Evolutionary conservation across 2,329 filamentous ascomycete species (phyloP).

Genomic region (Penicillium hordei): DNA sequence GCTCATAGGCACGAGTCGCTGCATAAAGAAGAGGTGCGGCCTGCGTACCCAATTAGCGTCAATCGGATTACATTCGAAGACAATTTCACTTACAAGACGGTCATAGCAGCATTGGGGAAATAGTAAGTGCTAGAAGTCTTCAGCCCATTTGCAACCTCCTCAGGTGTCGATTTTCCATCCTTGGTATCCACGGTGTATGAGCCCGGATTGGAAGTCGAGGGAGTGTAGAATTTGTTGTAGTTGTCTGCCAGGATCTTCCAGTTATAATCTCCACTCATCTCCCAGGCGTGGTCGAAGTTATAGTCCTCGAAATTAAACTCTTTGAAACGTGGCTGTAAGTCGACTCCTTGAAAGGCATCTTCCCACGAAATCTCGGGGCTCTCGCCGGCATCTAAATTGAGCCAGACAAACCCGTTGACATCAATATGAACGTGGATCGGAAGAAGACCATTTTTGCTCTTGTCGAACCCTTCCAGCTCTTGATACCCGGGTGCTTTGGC

Average conservation of each 20-base stretch:
- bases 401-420: conserved; percentile 24
- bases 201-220: conserved; percentile 46
- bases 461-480: conserved; percentile 24
- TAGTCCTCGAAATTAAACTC: conserved; percentile 20
- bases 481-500: conserved; percentile 26
- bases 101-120: conserved; percentile 38
- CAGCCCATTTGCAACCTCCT: conserved; percentile 51
- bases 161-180: conserved; percentile 40
- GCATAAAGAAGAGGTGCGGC: conserved; percentile 62
- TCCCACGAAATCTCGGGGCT: conserved; percentile 22
- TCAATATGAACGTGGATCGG: conserved; percentile 24
- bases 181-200: conserved; percentile 53
- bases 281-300: conserved; percentile 21
- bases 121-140: conserved; percentile 36
- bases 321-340: conserved; percentile 15
- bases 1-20: conserved; percentile 59
- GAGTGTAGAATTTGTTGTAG: conserved; percentile 53
- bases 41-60: conserved; percentile 28
- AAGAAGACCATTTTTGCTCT: conserved; percentile 25
- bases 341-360: conserved; percentile 18
- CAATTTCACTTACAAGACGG: conserved; percentile 28
- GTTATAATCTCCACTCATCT: conserved; percentile 21
- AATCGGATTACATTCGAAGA: background rate
- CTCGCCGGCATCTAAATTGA: conserved; percentile 21
- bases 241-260: conserved; percentile 26